These are phyloP conservation scores for Parafenestella ontariensis DNA, from an alignment of 2,329 filamentous ascomycete species.

Conservation along the genomic window DNA sequence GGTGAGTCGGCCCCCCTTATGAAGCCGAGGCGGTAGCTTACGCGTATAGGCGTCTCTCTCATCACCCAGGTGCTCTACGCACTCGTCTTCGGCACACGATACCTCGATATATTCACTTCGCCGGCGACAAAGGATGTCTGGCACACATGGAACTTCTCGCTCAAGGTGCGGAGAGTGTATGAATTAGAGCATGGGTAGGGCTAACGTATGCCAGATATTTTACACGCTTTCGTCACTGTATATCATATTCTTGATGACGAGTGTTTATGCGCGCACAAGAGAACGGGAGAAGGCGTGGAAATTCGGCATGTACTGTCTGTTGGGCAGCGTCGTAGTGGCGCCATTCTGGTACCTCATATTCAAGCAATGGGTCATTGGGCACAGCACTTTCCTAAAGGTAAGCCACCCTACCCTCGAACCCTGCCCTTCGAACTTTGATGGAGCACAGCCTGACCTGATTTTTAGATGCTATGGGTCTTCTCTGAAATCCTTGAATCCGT, in stretches of 20 bases:
- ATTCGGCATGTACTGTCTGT: constrained; percentile 74
- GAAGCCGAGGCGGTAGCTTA: constrained; percentile 5
- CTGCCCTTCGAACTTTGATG: not conserved
- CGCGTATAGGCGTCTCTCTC: constrained; percentile 75
- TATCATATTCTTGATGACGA: constrained; percentile 87
- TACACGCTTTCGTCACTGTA: constrained; percentile 86
- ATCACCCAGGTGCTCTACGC: constrained; percentile 90
- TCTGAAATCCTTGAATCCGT: constrained; percentile 91
- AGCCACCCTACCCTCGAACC: constrained; percentile 24
- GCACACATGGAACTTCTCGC: constrained; percentile 67
- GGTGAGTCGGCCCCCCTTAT: constrained; percentile 56
- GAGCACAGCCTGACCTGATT: not conserved
- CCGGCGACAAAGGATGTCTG: constrained; percentile 48
- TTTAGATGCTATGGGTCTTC: constrained; percentile 82
- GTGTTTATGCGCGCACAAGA: constrained; percentile 82
- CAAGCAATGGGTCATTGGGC: constrained; percentile 54
- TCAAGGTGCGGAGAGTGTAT: constrained; percentile 62
- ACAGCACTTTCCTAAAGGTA: constrained; percentile 51
- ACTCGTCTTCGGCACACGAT: constrained; percentile 83
- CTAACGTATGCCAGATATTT: constrained; percentile 63
- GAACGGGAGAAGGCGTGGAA: constrained; percentile 96
- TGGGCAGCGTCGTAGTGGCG: constrained; percentile 69
- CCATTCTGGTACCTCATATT: constrained; percentile 78
- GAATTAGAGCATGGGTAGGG: not conserved
- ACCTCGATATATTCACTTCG: constrained; percentile 76